Evolutionary conservation across 768 basidiomycete species (phyloP).

Genomic region (Kwoniella sp.): DNA sequence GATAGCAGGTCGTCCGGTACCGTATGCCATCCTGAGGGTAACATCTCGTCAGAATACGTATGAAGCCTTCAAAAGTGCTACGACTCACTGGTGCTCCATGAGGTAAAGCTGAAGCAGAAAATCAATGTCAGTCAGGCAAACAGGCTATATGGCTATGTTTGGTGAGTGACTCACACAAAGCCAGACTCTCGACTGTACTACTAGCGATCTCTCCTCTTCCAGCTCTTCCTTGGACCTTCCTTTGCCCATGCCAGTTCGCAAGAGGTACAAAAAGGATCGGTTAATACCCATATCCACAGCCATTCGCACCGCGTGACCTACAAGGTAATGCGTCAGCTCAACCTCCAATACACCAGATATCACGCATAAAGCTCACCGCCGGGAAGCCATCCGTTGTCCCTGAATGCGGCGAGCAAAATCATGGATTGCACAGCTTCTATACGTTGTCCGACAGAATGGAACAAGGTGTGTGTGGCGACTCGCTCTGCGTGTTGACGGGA

Average conservation of each 20-base stretch:
- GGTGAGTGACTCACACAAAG: conserved; percentile 64
- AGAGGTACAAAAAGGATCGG: conserved; percentile 82
- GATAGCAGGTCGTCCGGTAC: conserved; percentile 89
- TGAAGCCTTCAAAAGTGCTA: background rate
- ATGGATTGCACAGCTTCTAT: conserved; percentile 90
- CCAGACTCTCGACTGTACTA: conserved; percentile 84
- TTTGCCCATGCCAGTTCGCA: conserved; percentile 71
- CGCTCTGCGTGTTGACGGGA: conserved; percentile 83
- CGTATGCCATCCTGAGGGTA: conserved; percentile 78
- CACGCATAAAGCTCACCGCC: conserved; percentile 61
- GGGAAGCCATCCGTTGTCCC: conserved; percentile 92
- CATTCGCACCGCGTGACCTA: conserved; percentile 87
- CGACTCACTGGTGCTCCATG: conserved; percentile 86
- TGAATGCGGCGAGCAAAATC: conserved; percentile 92
- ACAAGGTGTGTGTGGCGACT: conserved; percentile 79
- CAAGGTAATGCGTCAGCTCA: background rate
- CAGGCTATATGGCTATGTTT: conserved; percentile 8
- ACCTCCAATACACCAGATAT: background rate
- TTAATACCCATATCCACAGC: conserved; percentile 92
- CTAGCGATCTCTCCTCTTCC: conserved; percentile 71
- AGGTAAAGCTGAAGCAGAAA: conserved; percentile 65
- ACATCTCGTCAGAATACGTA: conserved; percentile 37
- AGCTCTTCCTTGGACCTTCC: conserved; percentile 64
- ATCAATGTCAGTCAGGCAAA: background rate
- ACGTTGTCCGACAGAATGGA: conserved; percentile 73